Evolutionary conservation across 2,329 filamentous ascomycete species (phyloP), one percentile per base, ranked within the genome.

Genomic region (Fusarium zealandicum): DNA sequence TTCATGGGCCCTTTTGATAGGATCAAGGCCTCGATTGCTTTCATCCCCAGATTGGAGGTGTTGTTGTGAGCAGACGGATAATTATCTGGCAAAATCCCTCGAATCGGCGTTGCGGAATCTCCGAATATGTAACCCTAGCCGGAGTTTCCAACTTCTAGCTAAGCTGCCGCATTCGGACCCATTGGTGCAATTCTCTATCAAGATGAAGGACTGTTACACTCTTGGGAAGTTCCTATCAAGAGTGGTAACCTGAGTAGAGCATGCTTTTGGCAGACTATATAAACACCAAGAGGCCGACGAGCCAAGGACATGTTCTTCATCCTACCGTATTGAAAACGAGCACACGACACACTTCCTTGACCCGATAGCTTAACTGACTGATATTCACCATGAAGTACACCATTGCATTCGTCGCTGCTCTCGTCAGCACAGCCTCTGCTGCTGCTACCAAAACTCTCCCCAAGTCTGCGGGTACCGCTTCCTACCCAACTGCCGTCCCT

Each of bases 401-500:
- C n/a, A 33, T 55, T 9, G 39, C 51, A 33, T 38, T 63, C 38
- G 39, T 63, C 38, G 59, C 59, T 13, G 46, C 47, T 47, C 51
- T 63, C n/a, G 51, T 47, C 43, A 51, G 59, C 44, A 43, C 62
- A 10, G 52, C 51, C 7, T 63, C 59, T 2, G 59, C 59, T 18
- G 60, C 60, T 37, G 60, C 61, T 31, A 63, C 60, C 18, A 63
- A 49, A 43, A 63, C 60, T 43, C 57, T 63, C n/a, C 60, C 60
- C 17, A 57, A 61, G 37, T 61, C 56, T 35, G 51, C 60, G 2
- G 60, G 60, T 14, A 31, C 32, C 12, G 58, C 60, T 14, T 58
- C 60, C 9, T 63, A 48, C 30, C 56, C 60, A 18, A 63, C 60
- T 20, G 60, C 60, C 9, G 60, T 63, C 32, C 60, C 60, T 11